Conservation (phyloP, 768 basidiomycete species). For the Auricularia sp. region DNA sequence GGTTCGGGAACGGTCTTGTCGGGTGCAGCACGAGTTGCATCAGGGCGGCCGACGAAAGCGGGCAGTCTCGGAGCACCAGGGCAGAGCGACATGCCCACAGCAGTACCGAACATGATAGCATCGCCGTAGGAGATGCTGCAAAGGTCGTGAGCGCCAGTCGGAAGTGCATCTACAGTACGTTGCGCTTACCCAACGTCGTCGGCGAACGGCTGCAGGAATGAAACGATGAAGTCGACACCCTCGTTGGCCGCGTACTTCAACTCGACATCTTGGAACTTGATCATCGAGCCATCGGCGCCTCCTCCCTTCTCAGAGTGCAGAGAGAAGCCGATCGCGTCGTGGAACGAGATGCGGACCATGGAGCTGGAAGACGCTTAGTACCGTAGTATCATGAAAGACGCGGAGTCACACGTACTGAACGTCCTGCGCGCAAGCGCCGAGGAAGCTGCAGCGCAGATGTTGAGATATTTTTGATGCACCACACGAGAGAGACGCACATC, state of each 20-base stretch:
- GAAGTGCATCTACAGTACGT: not conserved
- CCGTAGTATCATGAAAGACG: not conserved
- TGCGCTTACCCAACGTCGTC: not conserved
- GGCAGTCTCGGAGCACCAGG: conserved; percentile 30
- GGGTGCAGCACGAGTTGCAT: too few species aligned
- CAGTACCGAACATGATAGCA: conserved; percentile 36
- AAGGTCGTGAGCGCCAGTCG: conserved; percentile 13
- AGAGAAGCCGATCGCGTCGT: too few species aligned
- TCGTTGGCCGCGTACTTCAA: conserved; percentile 9
- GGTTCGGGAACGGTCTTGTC: too few species aligned
- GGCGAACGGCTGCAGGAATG: conserved; percentile 7
- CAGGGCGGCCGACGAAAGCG: too few species aligned
- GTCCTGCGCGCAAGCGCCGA: not conserved
- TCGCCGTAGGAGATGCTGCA: conserved; percentile 17
- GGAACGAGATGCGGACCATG: too few species aligned
- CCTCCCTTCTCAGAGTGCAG: too few species aligned
- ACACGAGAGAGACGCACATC: not conserved
- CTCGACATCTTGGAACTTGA: conserved; percentile 8
- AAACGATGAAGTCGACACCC: conserved; percentile 9
- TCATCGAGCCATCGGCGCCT: too few species aligned
- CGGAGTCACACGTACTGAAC: not conserved
- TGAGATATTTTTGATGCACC: not conserved
- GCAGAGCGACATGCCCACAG: conserved; percentile 33
- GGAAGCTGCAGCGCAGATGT: not conserved
- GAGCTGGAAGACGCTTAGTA: not conserved